phyloP scores from a whole-genome alignment of 495 filamentous ascomycete species.

The Rusavskia elegans region DNA sequence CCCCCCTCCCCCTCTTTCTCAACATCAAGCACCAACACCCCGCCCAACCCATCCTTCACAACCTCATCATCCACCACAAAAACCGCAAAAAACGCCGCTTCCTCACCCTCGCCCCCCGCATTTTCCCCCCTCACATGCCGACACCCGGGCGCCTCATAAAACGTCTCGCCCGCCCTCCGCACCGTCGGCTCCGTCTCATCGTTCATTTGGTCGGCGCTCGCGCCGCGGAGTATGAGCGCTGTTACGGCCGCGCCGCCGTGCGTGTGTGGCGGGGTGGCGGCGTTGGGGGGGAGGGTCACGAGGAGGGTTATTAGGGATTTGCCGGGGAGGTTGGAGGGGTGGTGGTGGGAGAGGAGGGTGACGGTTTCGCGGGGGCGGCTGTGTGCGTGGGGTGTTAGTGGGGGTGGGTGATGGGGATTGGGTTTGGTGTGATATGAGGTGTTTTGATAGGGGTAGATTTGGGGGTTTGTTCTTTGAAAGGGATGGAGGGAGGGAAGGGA shows the following conservation, averaged over 20 bases:
- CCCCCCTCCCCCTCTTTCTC: not conserved
- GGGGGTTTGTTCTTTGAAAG: too few relatives aligned
- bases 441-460: too few relatives aligned
- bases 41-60: not conserved
- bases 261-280: conserved; percentile 25
- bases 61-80: not conserved
- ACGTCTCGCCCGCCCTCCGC: conserved; percentile 16
- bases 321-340: conserved; percentile 19
- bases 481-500: too few relatives aligned
- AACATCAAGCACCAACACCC: not conserved
- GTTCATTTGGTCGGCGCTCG: conserved; percentile 28
- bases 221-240: conserved; percentile 19
- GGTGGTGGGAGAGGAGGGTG: conserved; percentile 17
- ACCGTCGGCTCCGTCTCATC: conserved; percentile 15
- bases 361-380: conserved; percentile 18
- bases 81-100: not conserved
- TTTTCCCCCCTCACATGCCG: conserved; percentile 28
- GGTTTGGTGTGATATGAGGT: too few relatives aligned
- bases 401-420: too few relatives aligned
- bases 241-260: conserved; percentile 22
- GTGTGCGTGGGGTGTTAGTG: not conserved
- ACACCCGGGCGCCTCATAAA: conserved; percentile 29
- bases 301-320: conserved; percentile 19
- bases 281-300: conserved; percentile 23
- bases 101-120: conserved; percentile 16